Base-by-base conservation (phyloP, 1,284 basidiomycete species). In the Puccinia sorghi region DNA sequence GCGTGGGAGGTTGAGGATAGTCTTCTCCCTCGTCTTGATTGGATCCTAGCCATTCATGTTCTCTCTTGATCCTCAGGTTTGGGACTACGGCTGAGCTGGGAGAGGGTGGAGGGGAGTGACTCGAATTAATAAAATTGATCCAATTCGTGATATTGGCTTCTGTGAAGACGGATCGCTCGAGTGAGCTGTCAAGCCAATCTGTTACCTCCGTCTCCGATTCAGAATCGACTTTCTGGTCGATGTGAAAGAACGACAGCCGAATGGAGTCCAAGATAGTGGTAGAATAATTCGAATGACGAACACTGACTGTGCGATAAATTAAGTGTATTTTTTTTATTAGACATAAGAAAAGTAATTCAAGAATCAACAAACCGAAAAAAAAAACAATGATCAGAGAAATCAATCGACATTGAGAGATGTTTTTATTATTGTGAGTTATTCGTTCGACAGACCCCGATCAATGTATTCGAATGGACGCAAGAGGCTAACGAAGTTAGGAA, bases 391-490 rank as follows among this genome's bases (percentile, higher is more conserved):
- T 43, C 17, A 25, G 17, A 50, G 37, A 56, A 7, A 59, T 72
- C 75, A 46, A 46, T 77, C 22, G 17, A 79, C 73, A 17, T 72
- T 69, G 32, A 32, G 32, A 32, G 50, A 67, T 71, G 6, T 17
- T 63, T 69, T n/a, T 20, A 56, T 37, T 32, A 39, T 13, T 52
- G 7, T n/a, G 17, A 54, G 20, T 32, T 37, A 64, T 20, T 41
- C 20, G 13, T 64, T 66, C 20, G 25, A 61, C 66, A 54, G 37
- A 75, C 78, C 71, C 48, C 61, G 46, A 17, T 57, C 39, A 17
- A 78, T 71, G 9, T 32, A 61, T 13, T 81, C 74, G 73, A 80
- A 82, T 41, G 81, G 81, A 50, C 78, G 79, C 5, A 82, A 63
- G 27, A 82, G 76, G 52, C 56, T 63, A 39, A 79, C 81, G 64